phyloP scores from a whole-genome alignment of 2,329 filamentous ascomycete genomes.

The Fonsecaea monophora region DNA sequence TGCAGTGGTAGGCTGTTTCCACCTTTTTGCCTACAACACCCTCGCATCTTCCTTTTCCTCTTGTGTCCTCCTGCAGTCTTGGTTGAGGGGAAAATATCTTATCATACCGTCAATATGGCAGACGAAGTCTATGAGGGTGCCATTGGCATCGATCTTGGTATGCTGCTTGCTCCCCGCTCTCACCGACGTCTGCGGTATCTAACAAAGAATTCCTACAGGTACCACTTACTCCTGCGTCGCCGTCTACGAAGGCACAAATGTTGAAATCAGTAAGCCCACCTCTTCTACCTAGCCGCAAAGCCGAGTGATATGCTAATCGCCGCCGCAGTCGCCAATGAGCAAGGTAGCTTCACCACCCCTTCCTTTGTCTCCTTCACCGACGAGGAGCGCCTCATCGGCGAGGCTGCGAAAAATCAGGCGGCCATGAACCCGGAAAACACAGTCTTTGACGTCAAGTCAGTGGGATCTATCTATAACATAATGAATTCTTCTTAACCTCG shows the following conservation, averaged over 20 bases:
- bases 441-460: constrained; percentile 98
- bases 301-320: constrained; percentile 36
- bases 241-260: constrained; percentile 98
- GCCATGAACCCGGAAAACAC: constrained; percentile 99
- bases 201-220: constrained; percentile 62
- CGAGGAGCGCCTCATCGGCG: constrained; percentile 98
- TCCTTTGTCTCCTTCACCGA: constrained; percentile 99
- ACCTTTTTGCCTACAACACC: constrained; percentile 9
- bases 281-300: constrained; percentile 27
- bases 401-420: constrained; percentile 99
- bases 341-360: constrained; percentile 98
- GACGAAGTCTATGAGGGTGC: constrained; percentile 99
- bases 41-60: constrained; percentile 9
- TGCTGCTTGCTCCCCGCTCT: constrained; percentile 20
- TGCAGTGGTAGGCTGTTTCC: constrained; percentile 1
- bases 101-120: constrained; percentile 66
- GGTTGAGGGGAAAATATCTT: constrained; percentile 9
- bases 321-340: constrained; percentile 87
- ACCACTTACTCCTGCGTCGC: constrained; percentile 99
- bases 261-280: constrained; percentile 84
- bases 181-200: constrained; percentile 41
- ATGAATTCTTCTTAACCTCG: constrained; percentile 6
- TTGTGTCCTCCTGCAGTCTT: constrained; percentile 12
- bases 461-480: constrained; percentile 36
- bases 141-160: constrained; percentile 99